Base-by-base conservation (phyloP, 768 basidiomycete genomes). In the Pleurotus cornucopiae region DNA sequence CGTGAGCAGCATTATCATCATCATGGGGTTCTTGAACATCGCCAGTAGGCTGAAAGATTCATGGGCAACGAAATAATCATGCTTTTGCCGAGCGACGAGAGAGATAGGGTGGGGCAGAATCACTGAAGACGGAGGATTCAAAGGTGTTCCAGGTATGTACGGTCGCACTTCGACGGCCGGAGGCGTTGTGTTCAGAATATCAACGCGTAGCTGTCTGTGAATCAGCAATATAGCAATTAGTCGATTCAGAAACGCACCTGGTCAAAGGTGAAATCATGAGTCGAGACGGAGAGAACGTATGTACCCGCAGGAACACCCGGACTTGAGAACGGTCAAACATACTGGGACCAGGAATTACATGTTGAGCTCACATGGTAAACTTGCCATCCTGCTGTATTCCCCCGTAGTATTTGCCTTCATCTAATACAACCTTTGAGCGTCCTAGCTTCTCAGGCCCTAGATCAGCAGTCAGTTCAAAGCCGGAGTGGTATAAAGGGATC, bases 1-100 rank as follows among this genome's bases (percentile, higher is more conserved):
- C 45, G 79, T 86, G 60, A 79, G 69, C 26, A 83, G 76, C 84
- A 89, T 88, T 67, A 91, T 77, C 57, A 93, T 70, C 77, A 89
- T 88, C 90, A 93, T 91, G 5, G 90, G 90, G 65, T 83, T 93
- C 56, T 85, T 81, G 63, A 93, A 74, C 87, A 93, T 91, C 52
- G 74, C 82, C 56, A 87, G 54, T 20, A 90, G 59, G 67, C 87
- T 87, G 76, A 93, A 93, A 14, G 84, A 82, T 66, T 91, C 80
- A 30, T 67, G 80, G 21, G 87, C 83, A 25, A 83, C 73, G 65
- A 88, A 91, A 67, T 86, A 93, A 49, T 64, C 72, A 63, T 83
- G 75, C 65, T 76, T 83, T 55, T 76, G 73, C 54, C 79, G 80
- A 3, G 88, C 76, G 1, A 69, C 64, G 48, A 93, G 66, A 7